A percentile compares a stretch with the other conserved stretches of the same genome.
phyloP scores from a whole-genome alignment of 768 basidiomycete species.

The Auricularia heimuer region DNA sequence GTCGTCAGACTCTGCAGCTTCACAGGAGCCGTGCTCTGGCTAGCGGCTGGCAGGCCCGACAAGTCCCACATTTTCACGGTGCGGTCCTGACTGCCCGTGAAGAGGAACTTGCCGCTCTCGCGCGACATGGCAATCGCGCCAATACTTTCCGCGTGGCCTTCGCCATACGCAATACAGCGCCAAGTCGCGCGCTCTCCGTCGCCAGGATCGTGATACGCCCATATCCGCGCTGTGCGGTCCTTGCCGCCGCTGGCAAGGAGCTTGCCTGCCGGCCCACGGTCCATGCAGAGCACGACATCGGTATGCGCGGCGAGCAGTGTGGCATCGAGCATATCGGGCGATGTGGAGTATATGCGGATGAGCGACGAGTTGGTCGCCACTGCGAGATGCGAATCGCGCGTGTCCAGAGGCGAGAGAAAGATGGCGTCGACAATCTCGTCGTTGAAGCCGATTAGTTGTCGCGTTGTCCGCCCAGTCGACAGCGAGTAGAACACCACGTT shows the following conservation, averaged over 20 bases:
- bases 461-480: slow-evolving; percentile 46
- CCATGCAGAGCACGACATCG: slow-evolving; percentile 85
- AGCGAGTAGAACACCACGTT: slow-evolving; percentile 91
- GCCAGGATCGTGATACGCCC: slow-evolving; percentile 37
- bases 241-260: slow-evolving; percentile 88
- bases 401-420: slow-evolving; percentile 50
- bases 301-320: slow-evolving; percentile 81
- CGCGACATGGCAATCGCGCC: slow-evolving; percentile 84
- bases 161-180: slow-evolving; percentile 75
- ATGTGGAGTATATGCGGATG: slow-evolving; percentile 77
- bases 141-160: slow-evolving; percentile 90
- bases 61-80: slow-evolving; percentile 99
- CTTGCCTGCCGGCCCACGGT: slow-evolving; percentile 52
- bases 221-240: slow-evolving; percentile 79
- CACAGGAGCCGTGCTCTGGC: slow-evolving; percentile 25
- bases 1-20: slow-evolving; percentile 75
- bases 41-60: slow-evolving; percentile 20
- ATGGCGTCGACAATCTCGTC: slow-evolving; percentile 92
- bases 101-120: slow-evolving; percentile 54
- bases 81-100: slow-evolving; percentile 93
- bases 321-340: slow-evolving; percentile 53
- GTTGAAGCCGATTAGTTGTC: slow-evolving; percentile 92
- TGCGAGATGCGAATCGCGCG: slow-evolving; percentile 65
- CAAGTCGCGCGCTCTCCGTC: slow-evolving; percentile 37
- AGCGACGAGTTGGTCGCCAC: slow-evolving; percentile 97